Conservation (phyloP, 148 eudicot genomes). For the Camellia sinensis region DNA sequence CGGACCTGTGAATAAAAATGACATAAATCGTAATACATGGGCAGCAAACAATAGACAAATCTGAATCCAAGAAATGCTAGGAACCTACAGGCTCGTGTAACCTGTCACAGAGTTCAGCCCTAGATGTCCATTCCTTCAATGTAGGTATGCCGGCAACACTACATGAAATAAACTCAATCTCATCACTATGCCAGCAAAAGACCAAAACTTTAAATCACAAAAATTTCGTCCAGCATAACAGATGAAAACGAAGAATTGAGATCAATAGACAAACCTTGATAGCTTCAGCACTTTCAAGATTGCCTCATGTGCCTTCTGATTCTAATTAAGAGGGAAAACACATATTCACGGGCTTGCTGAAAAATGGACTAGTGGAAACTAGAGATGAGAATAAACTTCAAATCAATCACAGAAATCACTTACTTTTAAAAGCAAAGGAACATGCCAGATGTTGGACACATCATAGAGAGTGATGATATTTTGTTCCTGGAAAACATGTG, state of each 20-base stretch:
- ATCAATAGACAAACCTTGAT: constrained; percentile 48
- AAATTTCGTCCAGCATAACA: neutral
- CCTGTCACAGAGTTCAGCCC: constrained; percentile 65
- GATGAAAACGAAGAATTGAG: constrained; percentile 9
- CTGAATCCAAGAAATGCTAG: neutral
- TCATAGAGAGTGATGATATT: constrained; percentile 78
- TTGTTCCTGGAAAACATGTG: constrained; percentile 43
- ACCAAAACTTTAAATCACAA: neutral
- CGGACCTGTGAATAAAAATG: constrained; percentile 54
- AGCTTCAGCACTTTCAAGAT: constrained; percentile 82
- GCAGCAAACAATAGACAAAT: constrained; percentile 5
- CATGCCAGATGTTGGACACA: constrained; percentile 96
- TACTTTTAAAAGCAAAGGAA: constrained; percentile 88
- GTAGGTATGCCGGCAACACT: constrained; percentile 63
- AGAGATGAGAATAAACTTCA: neutral
- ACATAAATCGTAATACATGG: neutral
- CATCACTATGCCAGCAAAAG: neutral
- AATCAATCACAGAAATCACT: constrained; percentile 18
- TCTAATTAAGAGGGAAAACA: constrained; percentile 38
- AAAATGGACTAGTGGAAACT: neutral
- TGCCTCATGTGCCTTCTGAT: constrained; percentile 93
- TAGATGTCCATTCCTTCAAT: constrained; percentile 73
- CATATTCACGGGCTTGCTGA: neutral
- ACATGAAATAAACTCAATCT: neutral
- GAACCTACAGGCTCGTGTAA: constrained; percentile 65